These are phyloP conservation scores for Linanthus parryae DNA, from an alignment of 148 eudicot genomes.

Conservation along the genomic window DNA sequence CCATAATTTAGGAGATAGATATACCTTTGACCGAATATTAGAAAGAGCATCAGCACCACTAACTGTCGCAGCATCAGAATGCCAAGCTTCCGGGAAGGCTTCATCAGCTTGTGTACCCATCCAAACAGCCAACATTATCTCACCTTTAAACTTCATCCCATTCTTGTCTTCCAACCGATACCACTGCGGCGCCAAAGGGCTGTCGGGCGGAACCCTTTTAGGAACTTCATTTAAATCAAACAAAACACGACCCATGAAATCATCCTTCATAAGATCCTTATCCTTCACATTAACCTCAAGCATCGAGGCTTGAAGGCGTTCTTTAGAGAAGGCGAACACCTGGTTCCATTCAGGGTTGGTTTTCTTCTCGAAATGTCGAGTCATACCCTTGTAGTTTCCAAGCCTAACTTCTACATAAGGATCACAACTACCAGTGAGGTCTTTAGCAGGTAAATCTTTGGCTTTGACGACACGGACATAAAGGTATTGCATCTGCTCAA, in stretches of 20 bases:
- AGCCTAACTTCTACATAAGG: slow-evolving; percentile 32
- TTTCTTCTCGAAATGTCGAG: slow-evolving; percentile 29
- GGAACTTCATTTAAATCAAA: slow-evolving; percentile 16
- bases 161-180: slow-evolving; percentile 16
- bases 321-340: slow-evolving; percentile 29
- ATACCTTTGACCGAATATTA: slow-evolving; percentile 17
- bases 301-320: slow-evolving; percentile 16
- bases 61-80: slow-evolving; percentile 19
- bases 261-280: slow-evolving; percentile 15
- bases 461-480: slow-evolving; percentile 34
- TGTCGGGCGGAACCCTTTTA: slow-evolving; percentile 18
- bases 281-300: slow-evolving; percentile 19
- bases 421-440: slow-evolving; percentile 28
- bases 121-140: slow-evolving; percentile 21
- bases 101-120: slow-evolving; percentile 23
- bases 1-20: slow-evolving; percentile 18
- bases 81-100: slow-evolving; percentile 21
- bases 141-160: slow-evolving; percentile 12
- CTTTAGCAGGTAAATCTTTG: slow-evolving; percentile 23
- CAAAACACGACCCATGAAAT: slow-evolving; percentile 18
- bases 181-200: slow-evolving; percentile 21
- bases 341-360: slow-evolving; percentile 29
- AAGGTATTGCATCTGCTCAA: slow-evolving; percentile 33
- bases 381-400: slow-evolving; percentile 30
- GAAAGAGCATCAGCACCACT: slow-evolving; percentile 19